Conservation (phyloP, 352 stramenopile species). For the Phytophthora pinifolia region DNA sequence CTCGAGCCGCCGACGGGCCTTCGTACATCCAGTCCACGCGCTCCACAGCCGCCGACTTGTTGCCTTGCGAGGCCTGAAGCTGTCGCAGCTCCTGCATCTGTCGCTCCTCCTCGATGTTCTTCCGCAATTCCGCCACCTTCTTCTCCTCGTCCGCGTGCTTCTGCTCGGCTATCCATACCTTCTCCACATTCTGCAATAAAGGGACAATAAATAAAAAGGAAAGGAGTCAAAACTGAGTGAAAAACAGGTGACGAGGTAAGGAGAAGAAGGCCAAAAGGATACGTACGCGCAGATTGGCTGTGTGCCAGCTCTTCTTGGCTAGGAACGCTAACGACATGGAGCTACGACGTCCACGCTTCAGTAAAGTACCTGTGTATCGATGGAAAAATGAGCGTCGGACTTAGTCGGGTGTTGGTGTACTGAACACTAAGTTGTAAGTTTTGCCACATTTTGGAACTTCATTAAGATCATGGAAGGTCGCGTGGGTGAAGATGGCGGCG, state of each 20-base stretch:
- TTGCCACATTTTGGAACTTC: no score
- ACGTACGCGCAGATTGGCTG: constrained; percentile 91
- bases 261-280: not conserved
- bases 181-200: constrained; percentile 93
- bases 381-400: not conserved
- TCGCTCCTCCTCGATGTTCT: constrained; percentile 96
- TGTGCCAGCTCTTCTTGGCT: constrained; percentile 98
- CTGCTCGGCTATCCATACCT: constrained; percentile 97
- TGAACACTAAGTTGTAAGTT: no score
- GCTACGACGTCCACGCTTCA: not conserved
- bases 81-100: constrained; percentile 95
- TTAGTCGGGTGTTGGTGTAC: no score
- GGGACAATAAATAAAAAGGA: constrained; percentile 13
- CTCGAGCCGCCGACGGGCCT: constrained; percentile 75
- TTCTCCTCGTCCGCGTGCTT: constrained; percentile 92
- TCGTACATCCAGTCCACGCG: constrained; percentile 98
- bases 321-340: constrained; percentile 92
- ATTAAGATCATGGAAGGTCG: constrained; percentile 23
- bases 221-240: constrained; percentile 2
- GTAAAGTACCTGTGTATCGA: not conserved
- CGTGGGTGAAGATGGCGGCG: constrained; percentile 13
- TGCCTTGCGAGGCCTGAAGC: constrained; percentile 84
- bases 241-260: not conserved
- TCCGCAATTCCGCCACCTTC: constrained; percentile 94
- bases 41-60: constrained; percentile 82